These are phyloP conservation scores for Penicillium fuscoglaucum DNA, from an alignment of 2,329 filamentous ascomycete species.

Conservation along the genomic window DNA sequence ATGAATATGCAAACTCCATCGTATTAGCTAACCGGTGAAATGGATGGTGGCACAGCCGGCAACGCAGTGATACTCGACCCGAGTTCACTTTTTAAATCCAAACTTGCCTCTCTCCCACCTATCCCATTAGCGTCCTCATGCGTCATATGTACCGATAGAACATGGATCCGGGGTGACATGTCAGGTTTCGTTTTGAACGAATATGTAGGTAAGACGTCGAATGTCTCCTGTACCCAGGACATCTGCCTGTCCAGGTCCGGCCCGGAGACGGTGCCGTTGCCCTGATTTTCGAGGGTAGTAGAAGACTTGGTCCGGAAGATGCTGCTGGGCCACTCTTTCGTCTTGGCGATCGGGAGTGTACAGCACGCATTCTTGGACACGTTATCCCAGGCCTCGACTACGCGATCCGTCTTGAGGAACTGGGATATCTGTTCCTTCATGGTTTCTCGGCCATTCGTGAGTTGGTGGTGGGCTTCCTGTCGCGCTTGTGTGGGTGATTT, in stretches of 20 bases:
- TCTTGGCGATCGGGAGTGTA: conserved; percentile 13
- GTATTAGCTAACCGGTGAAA: neutral
- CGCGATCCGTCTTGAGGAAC: conserved; percentile 37
- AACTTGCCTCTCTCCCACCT: conserved; percentile 6
- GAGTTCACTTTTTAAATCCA: conserved; percentile 4
- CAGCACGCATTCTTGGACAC: conserved; percentile 25
- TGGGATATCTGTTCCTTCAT: conserved; percentile 37
- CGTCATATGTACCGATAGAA: conserved; percentile 30
- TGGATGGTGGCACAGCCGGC: conserved; percentile 6
- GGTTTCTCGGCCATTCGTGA: conserved; percentile 21
- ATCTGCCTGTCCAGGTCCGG: conserved; percentile 27
- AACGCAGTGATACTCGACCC: conserved; percentile 8
- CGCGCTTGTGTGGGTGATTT: conserved; percentile 13
- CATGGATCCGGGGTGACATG: conserved; percentile 34
- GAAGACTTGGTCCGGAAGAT: conserved; percentile 34
- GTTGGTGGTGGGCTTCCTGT: conserved; percentile 10
- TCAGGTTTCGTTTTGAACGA: conserved; percentile 31
- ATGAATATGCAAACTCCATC: neutral
- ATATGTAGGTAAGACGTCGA: conserved; percentile 32
- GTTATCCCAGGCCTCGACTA: conserved; percentile 35
- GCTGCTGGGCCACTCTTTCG: conserved; percentile 32
- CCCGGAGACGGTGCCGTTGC: conserved; percentile 12
- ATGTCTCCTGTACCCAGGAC: conserved; percentile 33
- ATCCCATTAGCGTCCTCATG: conserved; percentile 19
- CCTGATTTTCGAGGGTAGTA: conserved; percentile 9